Base-by-base conservation (phyloP, 2,329 filamentous ascomycete genomes). In the Didymella arachidicola region DNA sequence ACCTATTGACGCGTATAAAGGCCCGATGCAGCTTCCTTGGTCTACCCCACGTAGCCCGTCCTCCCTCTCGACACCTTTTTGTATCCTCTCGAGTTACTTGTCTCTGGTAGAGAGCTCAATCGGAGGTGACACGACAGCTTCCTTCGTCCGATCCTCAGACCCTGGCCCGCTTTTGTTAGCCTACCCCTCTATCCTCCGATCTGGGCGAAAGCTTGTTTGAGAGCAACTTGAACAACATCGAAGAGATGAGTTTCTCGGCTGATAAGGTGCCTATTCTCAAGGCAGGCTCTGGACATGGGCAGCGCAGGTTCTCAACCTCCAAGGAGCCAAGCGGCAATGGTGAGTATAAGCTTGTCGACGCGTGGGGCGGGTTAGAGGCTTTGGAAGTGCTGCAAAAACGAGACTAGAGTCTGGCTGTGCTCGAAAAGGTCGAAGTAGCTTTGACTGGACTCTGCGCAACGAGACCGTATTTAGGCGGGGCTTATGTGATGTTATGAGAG, bases 261-360 rank as follows among this genome's bases (percentile, higher is more conserved):
- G 66, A 66, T 48, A 75, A 70, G 62, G 66, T 76, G 19, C 70
- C 70, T 16, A 69, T 71, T 19, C 52, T 75, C 8, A 75, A 69
- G 69, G 64, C 66, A 3, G 65, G 67, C 0, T 69, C 70, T 52
- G 69, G 57, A 5, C 56, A 59, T 22, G 47, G 69, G 8, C 69
- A 72, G 50, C 61, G 75, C 46, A 65, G 75, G 22, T 76, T 77
- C n/a, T 77, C 74, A 5, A 70, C 63, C 43, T 70, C 65, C 12
- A 77, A 77, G 39, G 75, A 76, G 45, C 70, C 72, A 5, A 76
- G 59, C 29, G 75, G 76, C 56, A 77, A 66, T 63, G 74, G 74
- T 77, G 61, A 62, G 74, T 75, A 26, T n/a, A 14, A 26, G 25
- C 16, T 19, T 44, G 39, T 26, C 26, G 19, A 12, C 12, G 44